These are phyloP conservation scores for Gaeumannomyces sp. DNA, from an alignment of 2,329 filamentous ascomycete genomes.

Conservation along the genomic window DNA sequence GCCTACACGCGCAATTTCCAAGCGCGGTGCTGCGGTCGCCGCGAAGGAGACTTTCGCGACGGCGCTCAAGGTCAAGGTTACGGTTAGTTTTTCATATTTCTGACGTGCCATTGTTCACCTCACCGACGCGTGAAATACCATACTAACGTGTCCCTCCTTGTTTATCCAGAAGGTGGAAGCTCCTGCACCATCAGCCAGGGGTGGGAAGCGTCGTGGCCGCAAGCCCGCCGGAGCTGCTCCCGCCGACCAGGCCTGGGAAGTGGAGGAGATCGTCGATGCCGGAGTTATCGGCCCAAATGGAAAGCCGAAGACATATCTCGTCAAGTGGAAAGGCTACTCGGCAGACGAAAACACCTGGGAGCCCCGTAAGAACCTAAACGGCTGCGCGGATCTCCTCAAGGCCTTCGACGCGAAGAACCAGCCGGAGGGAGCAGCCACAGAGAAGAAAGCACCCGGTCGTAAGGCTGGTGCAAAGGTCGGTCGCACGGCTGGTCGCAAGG, in stretches of 20 bases:
- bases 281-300: not conserved
- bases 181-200: not conserved
- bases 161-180: not conserved
- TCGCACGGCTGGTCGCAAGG: not conserved
- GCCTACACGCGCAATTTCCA: slow-evolving; percentile 2
- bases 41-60: slow-evolving; percentile 8
- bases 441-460: slow-evolving; percentile 1
- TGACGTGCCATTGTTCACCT: no score
- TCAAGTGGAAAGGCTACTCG: slow-evolving; percentile 49
- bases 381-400: slow-evolving; percentile 30
- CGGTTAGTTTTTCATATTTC: not conserved
- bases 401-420: slow-evolving; percentile 29
- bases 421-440: slow-evolving; percentile 10
- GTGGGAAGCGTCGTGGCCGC: slow-evolving; percentile 14
- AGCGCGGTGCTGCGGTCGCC: slow-evolving; percentile 6
- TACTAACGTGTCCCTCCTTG: not conserved
- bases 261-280: slow-evolving; percentile 40
- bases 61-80: slow-evolving; percentile 5
- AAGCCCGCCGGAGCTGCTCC: slow-evolving; percentile 12
- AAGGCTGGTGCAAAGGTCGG: not conserved
- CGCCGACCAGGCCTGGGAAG: slow-evolving; percentile 33
- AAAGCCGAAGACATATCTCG: slow-evolving; percentile 30
- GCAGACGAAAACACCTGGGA: slow-evolving; percentile 47
- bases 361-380: slow-evolving; percentile 36
- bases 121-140: no score